Evolutionary conservation across 2,329 filamentous ascomycete genomes (phyloP).

Genomic region (Ceratocystis cubensis): DNA sequence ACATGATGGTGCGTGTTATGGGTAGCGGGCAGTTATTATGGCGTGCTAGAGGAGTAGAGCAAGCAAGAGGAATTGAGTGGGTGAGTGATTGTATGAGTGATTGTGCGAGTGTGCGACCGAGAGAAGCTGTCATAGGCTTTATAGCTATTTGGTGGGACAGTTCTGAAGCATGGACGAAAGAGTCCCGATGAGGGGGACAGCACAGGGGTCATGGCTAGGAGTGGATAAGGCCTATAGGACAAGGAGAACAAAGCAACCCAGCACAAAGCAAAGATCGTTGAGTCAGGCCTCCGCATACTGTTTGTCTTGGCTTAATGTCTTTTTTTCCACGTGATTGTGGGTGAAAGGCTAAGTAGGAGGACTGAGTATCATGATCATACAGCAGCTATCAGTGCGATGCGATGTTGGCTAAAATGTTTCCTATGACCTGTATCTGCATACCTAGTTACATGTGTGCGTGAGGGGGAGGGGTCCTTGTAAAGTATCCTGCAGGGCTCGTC

Average conservation of each 20-base stretch:
- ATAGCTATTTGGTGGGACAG: neutral
- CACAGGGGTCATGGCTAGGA: conserved; percentile 3
- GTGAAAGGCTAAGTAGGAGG: neutral
- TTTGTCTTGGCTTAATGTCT: neutral
- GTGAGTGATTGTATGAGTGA: neutral
- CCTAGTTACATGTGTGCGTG: too few relatives aligned
- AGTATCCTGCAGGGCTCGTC: too few relatives aligned
- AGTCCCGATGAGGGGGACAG: neutral
- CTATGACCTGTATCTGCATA: neutral
- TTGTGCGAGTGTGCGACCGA: neutral
- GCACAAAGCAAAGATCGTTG: neutral
- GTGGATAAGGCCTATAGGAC: neutral
- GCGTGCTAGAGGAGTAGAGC: neutral
- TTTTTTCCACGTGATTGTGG: neutral
- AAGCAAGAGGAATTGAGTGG: neutral
- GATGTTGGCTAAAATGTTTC: neutral
- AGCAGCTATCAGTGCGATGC: neutral
- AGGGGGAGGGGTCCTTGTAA: too few relatives aligned
- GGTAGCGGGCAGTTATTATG: neutral
- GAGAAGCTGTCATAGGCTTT: conserved; percentile 6
- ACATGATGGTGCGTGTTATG: conserved; percentile 28
- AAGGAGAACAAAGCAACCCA: neutral
- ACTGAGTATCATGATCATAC: neutral
- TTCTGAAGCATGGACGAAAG: neutral
- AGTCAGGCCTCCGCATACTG: neutral